Evolutionary conservation across 495 filamentous ascomycete species (phyloP), one percentile per base, ranked within the genome.

Genomic region (Aspergillus steynii): DNA sequence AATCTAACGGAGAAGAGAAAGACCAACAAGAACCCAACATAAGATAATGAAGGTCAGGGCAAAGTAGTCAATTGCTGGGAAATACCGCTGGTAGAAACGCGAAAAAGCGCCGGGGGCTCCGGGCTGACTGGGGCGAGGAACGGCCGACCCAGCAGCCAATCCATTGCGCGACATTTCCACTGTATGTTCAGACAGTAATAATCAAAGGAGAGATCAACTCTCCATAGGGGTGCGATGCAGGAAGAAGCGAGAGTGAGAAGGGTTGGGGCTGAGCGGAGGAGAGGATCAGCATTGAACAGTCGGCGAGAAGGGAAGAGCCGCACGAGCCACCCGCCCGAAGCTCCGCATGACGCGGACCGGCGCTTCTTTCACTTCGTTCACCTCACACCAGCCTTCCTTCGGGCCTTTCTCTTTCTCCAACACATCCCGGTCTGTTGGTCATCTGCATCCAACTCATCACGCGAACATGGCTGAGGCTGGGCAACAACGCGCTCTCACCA

Each of bases 41-140:
- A 77, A 76, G 7, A 89, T 63, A 20, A 99, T 81, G 31, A 91
- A 66, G 2, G 80, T 80, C 54, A 97, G 82, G 29, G 90, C 93
- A 48, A 96, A 69, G 73, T 94, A 97, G 72, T 99, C 96, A 8
- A 90, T 83, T 14, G 89, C 88, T 5, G 66, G 66, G 75, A 97
- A 96, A 1, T 92, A 90, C 70, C 84, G 87, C 86, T 77, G 76
- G 65, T 70, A 81, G 62, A 82, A 79, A 8, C 78, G 75, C 50
- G 75, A 76, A 28, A 78, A 50, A 14, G 80, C 75, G 6, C 74
- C 74, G 25, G 73, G 53, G 12, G 79, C 54, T 26, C 76, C 77
- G 25, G 65, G 50, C 50, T 67, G 62, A 34, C 60, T 62, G 4
- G 74, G 71, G 5, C 66, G 64, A 20, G 72, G 60, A 47, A 68